These are phyloP conservation scores for Aspergillus panamensis DNA, from an alignment of 495 filamentous ascomycete genomes.

Conservation along the genomic window DNA sequence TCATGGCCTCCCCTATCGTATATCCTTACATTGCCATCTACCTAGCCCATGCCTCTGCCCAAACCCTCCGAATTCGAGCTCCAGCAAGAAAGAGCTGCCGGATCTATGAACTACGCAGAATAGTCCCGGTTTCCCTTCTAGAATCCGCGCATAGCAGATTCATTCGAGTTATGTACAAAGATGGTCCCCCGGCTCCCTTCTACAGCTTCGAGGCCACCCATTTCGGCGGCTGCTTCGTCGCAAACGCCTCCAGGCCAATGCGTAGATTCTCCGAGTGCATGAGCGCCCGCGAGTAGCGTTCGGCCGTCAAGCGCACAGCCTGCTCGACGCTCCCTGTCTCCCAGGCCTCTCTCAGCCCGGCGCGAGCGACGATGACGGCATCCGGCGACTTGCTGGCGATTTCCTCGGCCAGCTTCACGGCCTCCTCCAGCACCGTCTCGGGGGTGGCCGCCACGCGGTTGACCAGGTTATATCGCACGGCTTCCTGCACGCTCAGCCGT, in stretches of 20 bases:
- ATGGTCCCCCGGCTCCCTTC: too few relatives aligned
- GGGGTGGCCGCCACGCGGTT: slow-evolving; percentile 52
- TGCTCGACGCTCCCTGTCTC: slow-evolving; percentile 57
- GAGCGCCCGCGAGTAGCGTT: slow-evolving; percentile 52
- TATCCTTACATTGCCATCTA: too few relatives aligned
- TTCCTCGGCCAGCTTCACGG: slow-evolving; percentile 20
- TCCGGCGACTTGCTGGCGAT: slow-evolving; percentile 57
- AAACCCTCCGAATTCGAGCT: too few relatives aligned
- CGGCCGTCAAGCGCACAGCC: slow-evolving; percentile 50
- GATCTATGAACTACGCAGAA: too few relatives aligned
- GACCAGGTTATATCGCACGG: slow-evolving; percentile 55
- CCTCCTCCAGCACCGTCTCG: slow-evolving; percentile 13
- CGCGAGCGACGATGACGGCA: slow-evolving; percentile 58
- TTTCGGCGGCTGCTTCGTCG: slow-evolving; percentile 63
- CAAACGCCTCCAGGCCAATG: slow-evolving; percentile 72
- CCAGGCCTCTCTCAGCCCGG: slow-evolving; percentile 62
- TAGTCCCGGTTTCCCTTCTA: too few relatives aligned
- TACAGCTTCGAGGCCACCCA: slow-evolving; percentile 41
- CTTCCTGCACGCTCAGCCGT: slow-evolving; percentile 50
- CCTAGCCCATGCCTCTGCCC: too few relatives aligned
- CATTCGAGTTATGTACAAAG: too few relatives aligned
- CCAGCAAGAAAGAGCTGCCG: too few relatives aligned
- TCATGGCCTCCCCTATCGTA: too few relatives aligned
- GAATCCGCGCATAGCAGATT: too few relatives aligned
- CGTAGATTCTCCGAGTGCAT: slow-evolving; percentile 65